Evolutionary conservation across 257 asterid genomes (phyloP).

Genomic region (Fraxinus americana): DNA sequence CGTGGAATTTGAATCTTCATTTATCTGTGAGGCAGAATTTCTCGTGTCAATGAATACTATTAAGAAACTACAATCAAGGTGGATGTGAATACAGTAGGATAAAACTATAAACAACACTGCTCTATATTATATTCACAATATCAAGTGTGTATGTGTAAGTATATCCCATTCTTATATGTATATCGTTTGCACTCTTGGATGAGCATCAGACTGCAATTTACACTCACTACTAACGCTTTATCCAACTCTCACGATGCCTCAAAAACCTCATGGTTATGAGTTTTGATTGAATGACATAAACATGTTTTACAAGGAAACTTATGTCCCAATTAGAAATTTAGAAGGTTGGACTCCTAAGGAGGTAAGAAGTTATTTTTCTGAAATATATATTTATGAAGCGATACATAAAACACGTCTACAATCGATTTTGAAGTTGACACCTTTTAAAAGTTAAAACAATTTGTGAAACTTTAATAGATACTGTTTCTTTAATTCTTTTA

Average conservation of each 20-base stretch:
- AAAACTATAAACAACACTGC: no score
- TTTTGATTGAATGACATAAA: slow-evolving; percentile 13
- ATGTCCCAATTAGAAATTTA: slow-evolving; percentile 63
- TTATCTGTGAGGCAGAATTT: no score
- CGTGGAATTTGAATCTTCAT: not conserved
- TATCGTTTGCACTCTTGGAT: not conserved
- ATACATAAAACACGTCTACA: slow-evolving; percentile 9
- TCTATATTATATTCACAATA: not conserved
- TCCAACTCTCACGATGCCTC: not conserved
- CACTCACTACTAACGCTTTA: slow-evolving; percentile 11
- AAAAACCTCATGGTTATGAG: not conserved
- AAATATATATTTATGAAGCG: not conserved
- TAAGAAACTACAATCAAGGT: no score
- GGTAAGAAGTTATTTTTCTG: slow-evolving; percentile 2
- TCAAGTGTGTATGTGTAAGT: slow-evolving; percentile 12
- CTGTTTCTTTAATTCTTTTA: slow-evolving; percentile 2
- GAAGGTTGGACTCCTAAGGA: no score
- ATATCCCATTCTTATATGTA: slow-evolving; percentile 1
- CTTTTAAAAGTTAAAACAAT: slow-evolving; percentile 6
- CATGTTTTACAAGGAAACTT: slow-evolving; percentile 67
- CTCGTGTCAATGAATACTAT: no score
- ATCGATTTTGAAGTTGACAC: not conserved
- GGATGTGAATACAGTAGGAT: no score
- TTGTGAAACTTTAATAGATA: not conserved
- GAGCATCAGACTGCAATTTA: not conserved